Evolutionary conservation across 257 asterid species (phyloP), one percentile per base, ranked within the genome.

Genomic region (Solanum commersonii): DNA sequence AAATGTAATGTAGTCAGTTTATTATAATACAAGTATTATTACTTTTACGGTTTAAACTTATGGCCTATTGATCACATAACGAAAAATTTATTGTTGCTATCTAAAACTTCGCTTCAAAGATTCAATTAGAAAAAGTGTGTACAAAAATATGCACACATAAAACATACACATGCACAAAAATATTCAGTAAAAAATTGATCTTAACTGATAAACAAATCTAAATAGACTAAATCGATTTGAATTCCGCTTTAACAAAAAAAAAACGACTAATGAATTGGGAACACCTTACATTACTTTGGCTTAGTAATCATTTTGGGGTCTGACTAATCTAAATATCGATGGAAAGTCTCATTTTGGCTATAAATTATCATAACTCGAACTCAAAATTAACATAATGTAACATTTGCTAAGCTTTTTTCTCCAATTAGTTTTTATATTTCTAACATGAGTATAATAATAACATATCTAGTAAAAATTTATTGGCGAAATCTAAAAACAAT

Each of bases 331-430:
- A 12, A 13, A 27, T 12, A 18, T 5, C 20, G 8, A 25, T 5
- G 16, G 0, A 1, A 68, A 27, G 1, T 68, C 23, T 12, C 2
- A 14, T 3, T 27, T 13, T 68, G 5, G 0, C 0, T 0, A 5
- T 3, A 68, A 68, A 68, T 68, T 68, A 68, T 68, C 35, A 27
- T 13, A 68, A 14, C 10, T 29, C 20, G 12, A 70, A 14, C 1
- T 14, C 23, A 70, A n/a, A 29, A 29, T 5, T 6, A 6, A 23
- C 1, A 70, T 27, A 7, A 29, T 29, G 12, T 15, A 70, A 1
- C 10, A 34, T 73, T 35, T 22, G 9, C 5, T 2, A 25, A 34
- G 29, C 15, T 34, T 10, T 22, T 34, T 74, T 22, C 49, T 20
- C 3, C 42, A 16, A 31, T 33, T 7, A 72, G 5, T 35, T 73